A percentile compares a stretch with the other conserved stretches of the same genome.
phyloP scores from a whole-genome alignment of 768 basidiomycete genomes.

The Boletus huronensis region DNA sequence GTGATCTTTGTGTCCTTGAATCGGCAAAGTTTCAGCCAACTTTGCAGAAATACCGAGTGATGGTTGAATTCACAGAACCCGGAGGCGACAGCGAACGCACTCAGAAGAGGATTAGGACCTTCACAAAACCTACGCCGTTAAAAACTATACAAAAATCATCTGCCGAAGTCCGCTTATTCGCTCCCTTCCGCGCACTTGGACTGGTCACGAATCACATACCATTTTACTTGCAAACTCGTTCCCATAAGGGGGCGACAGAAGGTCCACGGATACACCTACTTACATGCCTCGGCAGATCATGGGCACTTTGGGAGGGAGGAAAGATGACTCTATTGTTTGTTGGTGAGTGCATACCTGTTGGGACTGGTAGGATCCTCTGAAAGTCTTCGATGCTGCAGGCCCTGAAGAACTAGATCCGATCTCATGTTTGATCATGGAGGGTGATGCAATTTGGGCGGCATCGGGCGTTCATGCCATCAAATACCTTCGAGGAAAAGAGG shows the following conservation, averaged over 20 bases:
- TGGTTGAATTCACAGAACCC: constrained; percentile 20
- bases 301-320: constrained; percentile 96
- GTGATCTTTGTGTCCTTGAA: neutral
- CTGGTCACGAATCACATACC: constrained; percentile 89
- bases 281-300: constrained; percentile 83
- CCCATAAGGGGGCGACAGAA: constrained; percentile 78
- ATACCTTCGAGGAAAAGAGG: constrained; percentile 88
- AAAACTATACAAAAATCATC: constrained; percentile 6
- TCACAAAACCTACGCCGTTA: neutral
- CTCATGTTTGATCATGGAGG: constrained; percentile 73
- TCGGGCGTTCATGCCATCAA: constrained; percentile 67
- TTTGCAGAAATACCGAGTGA: constrained; percentile 4
- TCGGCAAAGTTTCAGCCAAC: neutral
- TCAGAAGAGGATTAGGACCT: constrained; percentile 24
- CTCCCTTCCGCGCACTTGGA: constrained; percentile 94
- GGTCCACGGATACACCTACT: constrained; percentile 81
- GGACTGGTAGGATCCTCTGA: neutral
- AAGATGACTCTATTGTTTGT: constrained; percentile 93
- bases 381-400: constrained; percentile 45
- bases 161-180: constrained; percentile 56
- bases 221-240: constrained; percentile 81
- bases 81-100: constrained; percentile 18
- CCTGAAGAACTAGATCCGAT: constrained; percentile 78
- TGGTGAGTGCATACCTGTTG: constrained; percentile 49
- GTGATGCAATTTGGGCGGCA: constrained; percentile 82